These are phyloP conservation scores for Dichotomocladium elegans DNA, from an alignment of 371 early-diverging fungal genomes.

Conservation along the genomic window DNA sequence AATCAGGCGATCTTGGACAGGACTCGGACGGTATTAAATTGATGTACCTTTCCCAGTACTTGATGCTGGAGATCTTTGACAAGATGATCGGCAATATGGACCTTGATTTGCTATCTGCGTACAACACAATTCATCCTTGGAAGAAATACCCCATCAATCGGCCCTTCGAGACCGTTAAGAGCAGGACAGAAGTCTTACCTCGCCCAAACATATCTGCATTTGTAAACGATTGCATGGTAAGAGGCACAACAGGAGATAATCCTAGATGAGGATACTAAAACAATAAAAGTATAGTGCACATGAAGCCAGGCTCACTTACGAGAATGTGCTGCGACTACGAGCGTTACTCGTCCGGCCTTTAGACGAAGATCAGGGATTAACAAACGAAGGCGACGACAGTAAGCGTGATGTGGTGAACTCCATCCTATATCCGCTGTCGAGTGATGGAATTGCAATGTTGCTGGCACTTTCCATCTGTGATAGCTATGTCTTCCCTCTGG, in stretches of 20 bases:
- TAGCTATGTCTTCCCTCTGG: not conserved
- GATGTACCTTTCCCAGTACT: slow-evolving; percentile 6
- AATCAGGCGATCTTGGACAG: slow-evolving; percentile 1
- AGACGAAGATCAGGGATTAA: not conserved
- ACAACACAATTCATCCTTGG: slow-evolving; percentile 1
- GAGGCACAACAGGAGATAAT: not conserved
- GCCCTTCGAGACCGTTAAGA: not conserved
- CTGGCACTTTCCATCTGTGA: slow-evolving; percentile 13
- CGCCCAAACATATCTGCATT: not conserved
- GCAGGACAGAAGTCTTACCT: not conserved
- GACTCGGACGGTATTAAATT: not conserved
- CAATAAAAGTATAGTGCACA: too few species aligned
- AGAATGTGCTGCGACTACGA: not conserved
- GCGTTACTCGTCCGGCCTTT: not conserved
- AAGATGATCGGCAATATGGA: slow-evolving; percentile 9
- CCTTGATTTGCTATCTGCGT: slow-evolving; percentile 3
- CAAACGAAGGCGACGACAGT: not conserved
- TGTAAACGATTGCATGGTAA: slow-evolving; percentile 5
- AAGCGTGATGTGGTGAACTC: not conserved
- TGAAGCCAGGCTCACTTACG: too few species aligned
- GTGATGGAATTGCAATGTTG: slow-evolving; percentile 6
- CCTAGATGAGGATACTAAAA: too few species aligned
- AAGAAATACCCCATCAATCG: slow-evolving; percentile 1
- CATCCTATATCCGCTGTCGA: slow-evolving; percentile 1
- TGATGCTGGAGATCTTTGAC: slow-evolving; percentile 3